These are phyloP conservation scores for Myriosclerotinia duriaeana DNA, from an alignment of 2,329 filamentous ascomycete species.

Conservation along the genomic window DNA sequence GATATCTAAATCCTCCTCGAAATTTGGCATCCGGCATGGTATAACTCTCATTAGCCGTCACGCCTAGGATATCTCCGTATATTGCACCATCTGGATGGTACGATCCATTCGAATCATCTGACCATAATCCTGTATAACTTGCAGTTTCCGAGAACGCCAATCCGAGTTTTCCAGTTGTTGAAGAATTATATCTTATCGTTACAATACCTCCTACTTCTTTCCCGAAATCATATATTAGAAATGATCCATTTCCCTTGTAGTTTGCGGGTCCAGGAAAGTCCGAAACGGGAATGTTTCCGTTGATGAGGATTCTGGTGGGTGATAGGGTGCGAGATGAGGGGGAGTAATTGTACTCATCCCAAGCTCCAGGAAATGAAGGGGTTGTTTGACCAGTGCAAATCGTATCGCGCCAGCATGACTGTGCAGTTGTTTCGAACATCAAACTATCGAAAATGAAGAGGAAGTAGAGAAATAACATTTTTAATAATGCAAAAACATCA, in stretches of 20 bases:
- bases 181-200: conserved; percentile 50
- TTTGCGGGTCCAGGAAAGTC: conserved; percentile 23
- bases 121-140: conserved; percentile 47
- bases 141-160: conserved; percentile 50
- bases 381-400: conserved; percentile 49
- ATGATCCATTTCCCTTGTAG: conserved; percentile 48
- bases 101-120: conserved; percentile 50
- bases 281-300: conserved; percentile 39
- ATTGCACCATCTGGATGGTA: conserved; percentile 50
- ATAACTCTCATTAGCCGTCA: conserved; percentile 42
- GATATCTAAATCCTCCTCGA: conserved; percentile 54
- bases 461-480: neutral
- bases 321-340: conserved; percentile 51
- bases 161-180: conserved; percentile 44
- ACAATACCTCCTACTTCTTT: conserved; percentile 57
- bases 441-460: neutral
- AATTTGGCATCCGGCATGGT: conserved; percentile 47
- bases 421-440: too few relatives aligned
- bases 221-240: conserved; percentile 58
- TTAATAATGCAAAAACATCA: neutral
- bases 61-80: conserved; percentile 44
- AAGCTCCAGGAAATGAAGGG: conserved; percentile 53
- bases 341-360: conserved; percentile 58
- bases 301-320: conserved; percentile 48
- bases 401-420: conserved; percentile 54